Base-by-base conservation (phyloP, 139 green algal species). In the Astrephomene gubernaculifera region DNA sequence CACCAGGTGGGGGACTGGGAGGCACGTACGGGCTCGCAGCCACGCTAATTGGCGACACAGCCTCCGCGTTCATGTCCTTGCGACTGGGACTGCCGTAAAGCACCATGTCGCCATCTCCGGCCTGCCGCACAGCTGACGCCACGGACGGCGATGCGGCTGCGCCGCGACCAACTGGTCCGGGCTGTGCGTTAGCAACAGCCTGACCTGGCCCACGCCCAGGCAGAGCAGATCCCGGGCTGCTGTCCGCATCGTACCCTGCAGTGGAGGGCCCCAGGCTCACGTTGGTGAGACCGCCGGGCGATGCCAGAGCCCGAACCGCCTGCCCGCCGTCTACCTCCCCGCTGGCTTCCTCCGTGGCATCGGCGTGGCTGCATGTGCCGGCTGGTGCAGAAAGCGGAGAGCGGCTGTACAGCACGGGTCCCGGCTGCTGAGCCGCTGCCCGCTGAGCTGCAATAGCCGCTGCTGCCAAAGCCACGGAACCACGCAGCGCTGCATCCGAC, bases 321-420 rank as follows among this genome's bases (percentile, higher is more conserved):
- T n/a, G n/a, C n/a, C n/a, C n/a, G n/a, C n/a, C n/a, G n/a, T n/a
- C n/a, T n/a, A n/a, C n/a, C n/a, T n/a, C n/a, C n/a, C n/a, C n/a
- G n/a, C n/a, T n/a, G n/a, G n/a, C n/a, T n/a, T n/a, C n/a, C n/a
- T n/a, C n/a, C n/a, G n/a, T n/a, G n/a, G n/a, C n/a, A n/a, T n/a
- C n/a, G n/a, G n/a, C n/a, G n/a, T n/a, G n/a, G n/a, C n/a, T n/a
- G n/a, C n/a, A n/a, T n/a, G n/a, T n/a, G n/a, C n/a, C n/a, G n/a
- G n/a, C n/a, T n/a, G n/a, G n/a, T n/a, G n/a, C n/a, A n/a, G n/a
- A n/a, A n/a, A n/a, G n/a, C 7, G 65, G 4, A 9, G 35, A 19
- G 19, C 71, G 24, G 63, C 61, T 75, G 64, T 84, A 84, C 0
- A 84, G 78, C 61, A 74, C 78, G 17, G 78, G 61, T 63, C 70